Evolutionary conservation across 163 green algal genomes (phyloP).

Genomic region (Scenedesmus sp.): DNA sequence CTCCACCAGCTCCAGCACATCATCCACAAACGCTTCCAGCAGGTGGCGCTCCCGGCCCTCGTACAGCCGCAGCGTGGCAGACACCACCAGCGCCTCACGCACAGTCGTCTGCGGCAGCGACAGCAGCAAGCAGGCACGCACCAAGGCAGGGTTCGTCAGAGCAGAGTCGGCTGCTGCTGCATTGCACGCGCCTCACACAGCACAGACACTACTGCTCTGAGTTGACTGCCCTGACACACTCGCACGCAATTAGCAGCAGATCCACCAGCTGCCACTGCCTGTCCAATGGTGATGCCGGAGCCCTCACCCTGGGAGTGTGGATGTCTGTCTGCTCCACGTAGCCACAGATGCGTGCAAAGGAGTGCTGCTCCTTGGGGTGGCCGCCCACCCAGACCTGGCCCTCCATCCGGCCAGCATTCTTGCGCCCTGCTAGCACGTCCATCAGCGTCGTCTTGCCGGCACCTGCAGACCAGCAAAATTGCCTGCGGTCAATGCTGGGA

Average conservation of each 20-base stretch:
- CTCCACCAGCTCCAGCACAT: conserved; percentile 78
- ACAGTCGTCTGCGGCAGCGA: conserved; percentile 71
- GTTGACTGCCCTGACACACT: too few relatives aligned
- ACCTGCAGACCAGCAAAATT: conserved; percentile 51
- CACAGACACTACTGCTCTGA: too few relatives aligned
- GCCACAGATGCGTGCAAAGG: conserved; percentile 24
- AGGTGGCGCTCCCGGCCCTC: neutral
- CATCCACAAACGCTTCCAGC: conserved; percentile 59
- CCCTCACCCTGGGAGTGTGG: conserved; percentile 55
- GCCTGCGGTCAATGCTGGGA: too few relatives aligned
- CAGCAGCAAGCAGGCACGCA: too few relatives aligned
- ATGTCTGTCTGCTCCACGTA: conserved; percentile 71
- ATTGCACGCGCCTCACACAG: too few relatives aligned
- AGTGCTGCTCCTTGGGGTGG: conserved; percentile 54
- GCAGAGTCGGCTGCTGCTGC: too few relatives aligned
- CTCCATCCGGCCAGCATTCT: conserved; percentile 43
- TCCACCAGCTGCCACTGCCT: too few relatives aligned
- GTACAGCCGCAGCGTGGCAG: conserved; percentile 37
- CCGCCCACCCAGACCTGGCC: conserved; percentile 43
- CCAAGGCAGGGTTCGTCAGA: too few relatives aligned
- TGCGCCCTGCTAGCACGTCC: conserved; percentile 58
- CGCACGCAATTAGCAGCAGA: too few relatives aligned
- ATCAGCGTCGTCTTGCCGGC: conserved; percentile 90
- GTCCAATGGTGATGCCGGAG: too few relatives aligned
- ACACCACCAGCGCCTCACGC: conserved; percentile 77